Evolutionary conservation across 352 stramenopile species (phyloP), one percentile per base, ranked within the genome.

Genomic region (Labyrinthula sp.): DNA sequence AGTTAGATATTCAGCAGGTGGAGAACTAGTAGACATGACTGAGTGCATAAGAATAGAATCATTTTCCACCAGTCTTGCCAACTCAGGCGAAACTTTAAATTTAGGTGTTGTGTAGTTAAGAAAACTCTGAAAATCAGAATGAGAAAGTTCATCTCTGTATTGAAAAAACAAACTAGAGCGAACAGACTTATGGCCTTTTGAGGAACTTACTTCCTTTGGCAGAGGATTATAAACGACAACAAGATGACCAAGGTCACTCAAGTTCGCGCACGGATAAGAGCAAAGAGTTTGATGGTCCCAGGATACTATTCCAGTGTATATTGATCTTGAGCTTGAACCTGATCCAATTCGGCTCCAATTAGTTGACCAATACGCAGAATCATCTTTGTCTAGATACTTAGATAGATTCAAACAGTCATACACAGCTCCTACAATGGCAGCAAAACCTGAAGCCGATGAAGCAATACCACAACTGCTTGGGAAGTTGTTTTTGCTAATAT

Each of bases 1-100:
- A 63, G 95, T 95, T 69, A 96, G 78, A 63, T 98, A 98, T 61
- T 93, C 92, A 49, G 97, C 95, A 3, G 89, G 86, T 35, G 89
- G 89, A 57, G 75, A 93, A 12, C 86, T 95, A 63, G 95, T 86
- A 7, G 95, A 67, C 59, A 88, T 97, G 23, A 77, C 91, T 27
- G 85, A 78, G 65, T 98, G 88, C 62, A 98, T 95, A 57, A 95
- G 80, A 68, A 95, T 95, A 47, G 72, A 82, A 66, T 97, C 89
- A 54, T 80, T 70, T 87, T 97, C 97, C 12, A 84, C 95, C n/a
- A 97, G 63, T 31, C 75, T 69, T 26, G 73, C 87, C n/a, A n/a
- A n/a, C n/a, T n/a, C n/a, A n/a, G n/a, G n/a, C n/a, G n/a, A n/a
- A n/a, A n/a, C n/a, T n/a, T n/a, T n/a, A n/a, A n/a, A n/a, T n/a